Evolutionary conservation across 768 basidiomycete genomes (phyloP), one percentile per base, ranked within the genome.

Genomic region (Nevesoporus exiguus): DNA sequence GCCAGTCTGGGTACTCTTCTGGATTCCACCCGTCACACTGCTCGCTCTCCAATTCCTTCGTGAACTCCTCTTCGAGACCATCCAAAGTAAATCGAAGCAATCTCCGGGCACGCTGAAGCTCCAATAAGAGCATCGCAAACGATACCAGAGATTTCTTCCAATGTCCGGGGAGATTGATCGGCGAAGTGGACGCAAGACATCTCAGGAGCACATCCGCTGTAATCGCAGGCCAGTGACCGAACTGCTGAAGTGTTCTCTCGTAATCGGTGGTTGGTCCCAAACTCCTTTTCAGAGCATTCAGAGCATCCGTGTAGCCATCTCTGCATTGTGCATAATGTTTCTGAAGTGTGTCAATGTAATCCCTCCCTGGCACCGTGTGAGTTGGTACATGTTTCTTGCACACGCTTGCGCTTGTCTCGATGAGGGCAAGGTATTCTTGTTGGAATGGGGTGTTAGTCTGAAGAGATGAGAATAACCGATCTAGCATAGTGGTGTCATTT

Each of bases 1-100:
- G 60, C 77, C 77, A 79, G 51, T 76, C 75, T 2, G 70, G 63
- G 56, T 70, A 52, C 3, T 44, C 44, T 17, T 27, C 50, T 3
- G 55, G 31, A 21, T 56, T 34, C 55, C 58, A 60, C 14, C 51
- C 59, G 14, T 61, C 49, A n/a, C 48, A 59, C 14, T 57, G 59
- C 8, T 50, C 45, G n/a, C 60, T 65, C 33, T 58, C 53, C 6
- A 66, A 33, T 39, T 67, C 66, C 41, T 54, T 62, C 25, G 30
- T 59, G 34, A 74, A 65, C 11, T 73, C 73, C 9, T 69, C 69
- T 15, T 55, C 48, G 6, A 62, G 63, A 13, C 50, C 37, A 3
- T 55, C 56, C 3, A 52, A 54, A 4, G 61, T 58, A 34, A 68
- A 58, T 3, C 47, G 56, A 27, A 73, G 42, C 29, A 45, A 45